Base-by-base conservation (phyloP, 2,329 filamentous ascomycete species). In the Ophiostoma montium region DNA sequence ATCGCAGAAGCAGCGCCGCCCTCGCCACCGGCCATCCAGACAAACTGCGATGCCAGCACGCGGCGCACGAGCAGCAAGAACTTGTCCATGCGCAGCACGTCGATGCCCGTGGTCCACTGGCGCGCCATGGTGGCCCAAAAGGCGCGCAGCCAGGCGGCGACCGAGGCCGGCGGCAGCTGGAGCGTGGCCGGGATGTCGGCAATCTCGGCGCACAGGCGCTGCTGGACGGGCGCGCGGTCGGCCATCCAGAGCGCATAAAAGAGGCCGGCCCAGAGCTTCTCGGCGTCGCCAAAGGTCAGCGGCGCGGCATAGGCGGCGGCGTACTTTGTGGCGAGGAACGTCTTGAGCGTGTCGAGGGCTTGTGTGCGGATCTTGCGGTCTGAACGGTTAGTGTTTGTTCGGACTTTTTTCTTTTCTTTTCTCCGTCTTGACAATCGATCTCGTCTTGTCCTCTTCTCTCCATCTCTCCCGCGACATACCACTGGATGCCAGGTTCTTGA, bases 221-320 rank as follows among this genome's bases (percentile, higher is more conserved):
- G 88, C 70, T 95, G 90, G 3, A 85, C 82, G n/a, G 81, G 68
- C 11, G 88, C 82, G 44, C 88, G 85, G 71, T 95, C 89, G 64
- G 83, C 87, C 81, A 95, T 92, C 83, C 87, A 95, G 60, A 92
- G 78, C 60, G 82, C 83, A 72, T 88, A 95, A 71, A 92, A 95
- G 18, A 96, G 76, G 5, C 88, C 90, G 62, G 94, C 94, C 87
- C 88, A 95, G 56, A 96, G 76, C 69, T 95, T 95, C 53, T 90
- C 71, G 46, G 86, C 71, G 55, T 95, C 88, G 56, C 84, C 64
- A 36, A 76, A 69, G 16, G 76, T 68, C 53, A 95, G 78, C 21
- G 51, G 76, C 21, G 49, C 70, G 58, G 65, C 53, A 35, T 65
- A 59, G 35, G 69, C 63, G 5, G 32, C 44, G 33, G 41, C 49